These are phyloP conservation scores for Uronychia binucleata DNA, from an alignment of 73 alveolate species.

Conservation along the genomic window DNA sequence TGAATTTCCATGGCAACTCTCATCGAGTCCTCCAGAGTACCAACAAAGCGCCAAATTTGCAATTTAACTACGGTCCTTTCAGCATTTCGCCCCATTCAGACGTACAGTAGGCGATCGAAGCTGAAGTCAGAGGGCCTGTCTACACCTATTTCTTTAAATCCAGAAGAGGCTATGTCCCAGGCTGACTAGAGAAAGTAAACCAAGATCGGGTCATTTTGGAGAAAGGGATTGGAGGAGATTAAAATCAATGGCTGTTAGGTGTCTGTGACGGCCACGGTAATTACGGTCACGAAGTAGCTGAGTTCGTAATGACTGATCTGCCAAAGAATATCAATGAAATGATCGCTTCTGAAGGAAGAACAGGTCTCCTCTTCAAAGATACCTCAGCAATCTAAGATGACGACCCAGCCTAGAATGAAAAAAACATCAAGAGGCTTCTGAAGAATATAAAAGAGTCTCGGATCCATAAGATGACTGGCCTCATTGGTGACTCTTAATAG, in stretches of 20 bases:
- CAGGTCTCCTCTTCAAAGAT: background rate
- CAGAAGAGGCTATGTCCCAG: background rate
- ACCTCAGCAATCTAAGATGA: background rate
- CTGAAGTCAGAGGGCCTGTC: background rate
- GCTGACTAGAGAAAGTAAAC: conserved; percentile 17
- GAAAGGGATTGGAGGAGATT: conserved; percentile 47
- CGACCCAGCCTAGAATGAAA: background rate
- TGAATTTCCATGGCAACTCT: too few species aligned
- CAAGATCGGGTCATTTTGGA: conserved; percentile 69
- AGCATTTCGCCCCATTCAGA: background rate
- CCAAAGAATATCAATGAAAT: background rate
- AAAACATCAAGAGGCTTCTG: background rate
- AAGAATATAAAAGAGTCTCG: background rate
- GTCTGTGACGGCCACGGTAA: conserved; percentile 79
- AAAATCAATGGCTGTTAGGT: conserved; percentile 65
- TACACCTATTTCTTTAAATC: background rate
- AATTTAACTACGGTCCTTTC: background rate
- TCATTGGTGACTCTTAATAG: background rate
- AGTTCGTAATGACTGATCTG: conserved; percentile 12
- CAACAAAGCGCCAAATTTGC: too few species aligned
- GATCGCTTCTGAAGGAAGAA: background rate
- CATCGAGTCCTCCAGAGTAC: too few species aligned
- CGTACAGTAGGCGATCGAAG: background rate
- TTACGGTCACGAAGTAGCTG: conserved; percentile 74
- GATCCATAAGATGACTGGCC: background rate